A percentile compares a stretch with the other conserved stretches of the same genome.
phyloP scores from a whole-genome alignment of 495 filamentous ascomycete genomes.

The Aspergillus sparsus region DNA sequence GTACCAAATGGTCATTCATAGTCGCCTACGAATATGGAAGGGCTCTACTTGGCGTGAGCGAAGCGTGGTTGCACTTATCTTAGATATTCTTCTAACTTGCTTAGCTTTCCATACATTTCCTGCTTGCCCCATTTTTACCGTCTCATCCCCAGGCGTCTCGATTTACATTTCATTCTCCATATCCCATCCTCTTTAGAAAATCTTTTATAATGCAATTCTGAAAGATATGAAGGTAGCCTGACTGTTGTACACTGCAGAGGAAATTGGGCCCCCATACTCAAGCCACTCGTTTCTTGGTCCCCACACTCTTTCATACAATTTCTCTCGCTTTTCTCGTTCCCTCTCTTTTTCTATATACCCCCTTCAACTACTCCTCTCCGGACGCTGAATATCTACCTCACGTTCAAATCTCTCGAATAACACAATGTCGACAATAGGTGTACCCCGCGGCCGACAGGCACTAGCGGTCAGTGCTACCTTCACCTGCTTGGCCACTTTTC shows the following conservation, averaged over 20 bases:
- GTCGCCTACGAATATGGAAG: background rate
- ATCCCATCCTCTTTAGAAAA: background rate
- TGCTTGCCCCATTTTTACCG: background rate
- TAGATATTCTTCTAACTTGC: background rate
- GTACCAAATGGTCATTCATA: constrained; percentile 3
- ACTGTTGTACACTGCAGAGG: background rate
- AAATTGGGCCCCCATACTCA: constrained; percentile 2
- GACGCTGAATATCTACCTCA: background rate
- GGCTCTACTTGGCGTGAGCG: background rate
- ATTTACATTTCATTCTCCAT: constrained; percentile 3
- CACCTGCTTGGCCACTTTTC: constrained; percentile 32
- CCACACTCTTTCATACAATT: constrained; percentile 3
- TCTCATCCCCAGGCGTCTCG: background rate
- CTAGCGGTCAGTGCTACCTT: constrained; percentile 36
- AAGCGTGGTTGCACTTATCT: constrained; percentile 3
- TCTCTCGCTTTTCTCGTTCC: background rate
- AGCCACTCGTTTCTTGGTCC: constrained; percentile 7
- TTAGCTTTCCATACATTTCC: background rate
- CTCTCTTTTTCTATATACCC: background rate
- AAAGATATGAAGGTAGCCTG: background rate
- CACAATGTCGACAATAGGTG: constrained; percentile 32
- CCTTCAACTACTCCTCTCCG: background rate
- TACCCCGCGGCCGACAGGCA: constrained; percentile 33
- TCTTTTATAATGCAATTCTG: background rate
- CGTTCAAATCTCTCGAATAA: constrained; percentile 8